A percentile compares a stretch with the other conserved stretches of the same genome.
phyloP scores from a whole-genome alignment of 768 basidiomycete genomes.

The Psilocybe cubensis region DNA sequence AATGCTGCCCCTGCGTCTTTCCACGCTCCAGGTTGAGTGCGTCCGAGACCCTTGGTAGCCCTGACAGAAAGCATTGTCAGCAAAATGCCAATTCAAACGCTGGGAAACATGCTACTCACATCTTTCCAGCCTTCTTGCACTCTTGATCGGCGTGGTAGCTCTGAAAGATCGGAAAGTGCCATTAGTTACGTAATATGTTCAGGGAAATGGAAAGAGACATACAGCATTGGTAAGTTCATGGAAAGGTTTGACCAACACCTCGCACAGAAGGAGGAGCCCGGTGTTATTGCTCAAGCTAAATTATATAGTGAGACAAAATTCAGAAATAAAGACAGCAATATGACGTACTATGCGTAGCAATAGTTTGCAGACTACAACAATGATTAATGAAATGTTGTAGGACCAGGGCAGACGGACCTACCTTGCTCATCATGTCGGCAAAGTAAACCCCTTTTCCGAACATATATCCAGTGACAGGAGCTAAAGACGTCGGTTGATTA shows the following conservation, averaged over 20 bases:
- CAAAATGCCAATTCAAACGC: too few relatives aligned
- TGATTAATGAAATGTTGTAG: background rate
- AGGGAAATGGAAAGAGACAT: background rate
- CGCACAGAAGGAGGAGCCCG: slow-evolving; percentile 12
- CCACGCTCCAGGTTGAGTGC: slow-evolving; percentile 10
- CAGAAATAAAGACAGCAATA: too few relatives aligned
- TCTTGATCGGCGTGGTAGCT: slow-evolving; percentile 8
- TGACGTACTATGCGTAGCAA: background rate
- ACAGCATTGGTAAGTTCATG: slow-evolving; percentile 5
- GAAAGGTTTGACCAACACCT: slow-evolving; percentile 12
- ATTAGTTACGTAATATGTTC: background rate
- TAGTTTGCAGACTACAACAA: background rate
- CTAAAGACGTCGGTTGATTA: background rate
- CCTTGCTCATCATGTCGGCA: slow-evolving; percentile 15
- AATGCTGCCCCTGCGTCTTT: slow-evolving; percentile 12
- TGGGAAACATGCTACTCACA: too few relatives aligned
- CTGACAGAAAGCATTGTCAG: too few relatives aligned
- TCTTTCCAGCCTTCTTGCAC: slow-evolving; percentile 5
- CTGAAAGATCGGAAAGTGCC: background rate
- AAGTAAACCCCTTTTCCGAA: slow-evolving; percentile 17
- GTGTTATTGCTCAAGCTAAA: slow-evolving; percentile 7
- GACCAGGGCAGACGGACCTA: too few relatives aligned
- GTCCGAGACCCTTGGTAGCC: slow-evolving; percentile 15
- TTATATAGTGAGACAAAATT: background rate
- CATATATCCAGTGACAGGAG: slow-evolving; percentile 13